These are phyloP conservation scores for Exobasidium rhododendri DNA, from an alignment of 1,284 basidiomycete genomes.

Conservation along the genomic window DNA sequence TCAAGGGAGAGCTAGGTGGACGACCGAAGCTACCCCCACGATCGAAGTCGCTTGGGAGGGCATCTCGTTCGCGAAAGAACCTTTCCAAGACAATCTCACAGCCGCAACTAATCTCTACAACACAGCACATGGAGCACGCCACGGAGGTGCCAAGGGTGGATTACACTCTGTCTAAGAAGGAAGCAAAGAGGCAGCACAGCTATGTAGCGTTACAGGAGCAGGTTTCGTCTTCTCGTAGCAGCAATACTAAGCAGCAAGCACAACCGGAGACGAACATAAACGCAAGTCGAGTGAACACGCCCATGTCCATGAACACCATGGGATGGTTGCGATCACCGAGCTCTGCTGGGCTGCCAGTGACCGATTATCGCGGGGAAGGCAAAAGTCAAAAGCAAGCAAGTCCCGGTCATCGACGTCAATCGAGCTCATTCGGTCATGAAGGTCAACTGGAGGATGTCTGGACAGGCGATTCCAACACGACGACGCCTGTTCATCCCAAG, in stretches of 20 bases:
- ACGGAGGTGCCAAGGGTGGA: slow-evolving; percentile 20
- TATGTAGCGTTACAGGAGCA: not conserved
- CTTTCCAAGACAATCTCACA: slow-evolving; percentile 38
- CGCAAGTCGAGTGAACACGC: not conserved
- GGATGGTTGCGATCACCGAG: not conserved
- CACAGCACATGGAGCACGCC: slow-evolving; percentile 37
- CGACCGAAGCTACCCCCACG: slow-evolving; percentile 20
- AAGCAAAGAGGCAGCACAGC: not conserved
- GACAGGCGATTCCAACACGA: not conserved
- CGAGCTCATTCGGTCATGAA: slow-evolving; percentile 41
- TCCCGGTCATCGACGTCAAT: slow-evolving; percentile 23
- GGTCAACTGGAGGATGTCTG: slow-evolving; percentile 13
- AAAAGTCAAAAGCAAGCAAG: not conserved
- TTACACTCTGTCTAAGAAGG: slow-evolving; percentile 1
- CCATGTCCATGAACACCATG: not conserved
- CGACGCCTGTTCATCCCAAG: not conserved
- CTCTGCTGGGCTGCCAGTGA: not conserved
- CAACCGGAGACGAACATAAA: not conserved
- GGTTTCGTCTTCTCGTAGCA: not conserved
- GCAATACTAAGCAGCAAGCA: not conserved
- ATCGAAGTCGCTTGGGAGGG: slow-evolving; percentile 36
- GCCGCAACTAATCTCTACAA: slow-evolving; percentile 43
- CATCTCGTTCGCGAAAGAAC: slow-evolving; percentile 31
- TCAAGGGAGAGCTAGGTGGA: slow-evolving; percentile 36
- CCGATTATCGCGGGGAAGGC: slow-evolving; percentile 1